Conservation (phyloP, 768 basidiomycete species). For the Mycena alexandri region DNA sequence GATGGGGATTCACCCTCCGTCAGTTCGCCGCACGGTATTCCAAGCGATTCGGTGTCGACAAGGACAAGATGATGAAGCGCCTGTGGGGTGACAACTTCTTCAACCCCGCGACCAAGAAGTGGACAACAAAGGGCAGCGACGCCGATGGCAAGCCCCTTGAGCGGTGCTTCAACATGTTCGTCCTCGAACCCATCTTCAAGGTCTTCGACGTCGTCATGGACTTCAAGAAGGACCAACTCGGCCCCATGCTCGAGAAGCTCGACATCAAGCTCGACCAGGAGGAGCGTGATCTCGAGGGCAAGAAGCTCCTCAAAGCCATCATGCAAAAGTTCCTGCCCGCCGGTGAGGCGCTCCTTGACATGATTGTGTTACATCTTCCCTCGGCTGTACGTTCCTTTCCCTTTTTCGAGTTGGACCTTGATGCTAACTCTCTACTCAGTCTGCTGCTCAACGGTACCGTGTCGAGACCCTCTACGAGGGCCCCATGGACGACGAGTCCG, state of each 20-base stretch:
- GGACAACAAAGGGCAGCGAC: slow-evolving; percentile 83
- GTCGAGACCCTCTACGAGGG: slow-evolving; percentile 99
- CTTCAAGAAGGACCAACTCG: slow-evolving; percentile 94
- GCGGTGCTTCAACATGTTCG: slow-evolving; percentile 98
- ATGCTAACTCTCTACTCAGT: too few species aligned
- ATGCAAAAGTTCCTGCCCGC: slow-evolving; percentile 99
- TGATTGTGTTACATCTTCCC: slow-evolving; percentile 99
- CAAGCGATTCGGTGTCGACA: slow-evolving; percentile 99
- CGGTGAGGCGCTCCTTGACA: slow-evolving; percentile 98
- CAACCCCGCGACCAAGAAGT: slow-evolving; percentile 97
- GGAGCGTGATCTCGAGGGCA: slow-evolving; percentile 95
- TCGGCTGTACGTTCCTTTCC: slow-evolving; percentile 75
- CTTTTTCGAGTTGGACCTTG: too few species aligned
- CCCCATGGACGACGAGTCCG: slow-evolving; percentile 99
- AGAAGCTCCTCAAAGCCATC: slow-evolving; percentile 94
- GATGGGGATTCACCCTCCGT: slow-evolving; percentile 99
- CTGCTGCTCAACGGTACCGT: slow-evolving; percentile 94
- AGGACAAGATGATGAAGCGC: slow-evolving; percentile 90
- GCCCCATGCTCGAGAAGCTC: slow-evolving; percentile 93
- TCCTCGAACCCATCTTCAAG: slow-evolving; percentile 98
- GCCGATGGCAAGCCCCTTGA: slow-evolving; percentile 91
- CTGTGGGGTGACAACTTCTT: slow-evolving; percentile 95
- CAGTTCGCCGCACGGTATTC: slow-evolving; percentile 95
- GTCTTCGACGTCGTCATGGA: slow-evolving; percentile 99
- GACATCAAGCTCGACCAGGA: slow-evolving; percentile 89